phyloP scores from a whole-genome alignment of 2,329 filamentous ascomycete species.

The Diaporthe citri region DNA sequence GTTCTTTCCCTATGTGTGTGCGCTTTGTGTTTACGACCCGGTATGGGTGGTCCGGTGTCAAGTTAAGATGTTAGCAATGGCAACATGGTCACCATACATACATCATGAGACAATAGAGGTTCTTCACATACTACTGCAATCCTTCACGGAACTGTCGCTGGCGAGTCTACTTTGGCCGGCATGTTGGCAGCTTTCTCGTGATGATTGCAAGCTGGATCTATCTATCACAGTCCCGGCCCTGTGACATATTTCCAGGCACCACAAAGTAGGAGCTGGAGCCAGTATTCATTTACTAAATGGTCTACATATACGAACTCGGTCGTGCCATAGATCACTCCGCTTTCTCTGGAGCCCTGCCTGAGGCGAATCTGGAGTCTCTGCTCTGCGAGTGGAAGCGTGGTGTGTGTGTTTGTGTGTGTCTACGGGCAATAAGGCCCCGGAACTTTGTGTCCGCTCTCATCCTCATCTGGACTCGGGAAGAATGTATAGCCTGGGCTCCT shows the following conservation, averaged over 20 bases:
- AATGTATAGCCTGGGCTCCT: too few species aligned
- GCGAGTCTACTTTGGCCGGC: not conserved
- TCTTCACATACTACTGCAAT: not conserved
- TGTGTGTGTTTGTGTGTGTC: too few species aligned
- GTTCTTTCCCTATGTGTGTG: constrained; percentile 14
- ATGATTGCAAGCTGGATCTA: not conserved
- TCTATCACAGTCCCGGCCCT: not conserved
- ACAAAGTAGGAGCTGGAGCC: not conserved
- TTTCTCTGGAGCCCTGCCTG: too few species aligned
- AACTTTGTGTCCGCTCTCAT: too few species aligned
- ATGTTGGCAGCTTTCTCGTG: not conserved
- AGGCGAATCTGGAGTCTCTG: too few species aligned
- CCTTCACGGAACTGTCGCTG: not conserved
- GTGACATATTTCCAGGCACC: too few species aligned
- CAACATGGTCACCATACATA: constrained; percentile 8
- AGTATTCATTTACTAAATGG: not conserved
- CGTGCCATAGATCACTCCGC: not conserved
- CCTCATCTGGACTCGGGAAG: too few species aligned
- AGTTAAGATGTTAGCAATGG: constrained; percentile 1
- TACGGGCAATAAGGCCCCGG: too few species aligned
- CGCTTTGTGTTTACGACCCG: not conserved
- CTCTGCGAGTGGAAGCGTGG: too few species aligned
- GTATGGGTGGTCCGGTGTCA: not conserved
- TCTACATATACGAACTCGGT: not conserved
- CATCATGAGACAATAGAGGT: constrained; percentile 13